phyloP scores from a whole-genome alignment of 1,139 yeast species.

The Scheffersomyces segobiensis region DNA sequence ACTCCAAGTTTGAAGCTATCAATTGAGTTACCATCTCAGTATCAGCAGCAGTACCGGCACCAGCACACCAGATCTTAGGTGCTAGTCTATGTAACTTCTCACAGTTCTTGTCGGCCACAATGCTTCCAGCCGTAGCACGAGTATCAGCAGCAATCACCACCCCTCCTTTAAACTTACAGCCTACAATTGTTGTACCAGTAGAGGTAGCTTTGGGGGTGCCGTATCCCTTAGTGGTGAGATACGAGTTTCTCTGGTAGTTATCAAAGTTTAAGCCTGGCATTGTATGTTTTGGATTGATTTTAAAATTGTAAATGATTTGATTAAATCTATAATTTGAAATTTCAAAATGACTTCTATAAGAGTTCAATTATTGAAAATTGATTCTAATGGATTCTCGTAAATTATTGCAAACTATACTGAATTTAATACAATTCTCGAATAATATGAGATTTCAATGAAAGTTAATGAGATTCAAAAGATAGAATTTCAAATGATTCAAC shows the following conservation, averaged over 20 bases:
- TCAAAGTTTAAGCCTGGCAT: constrained; percentile 95
- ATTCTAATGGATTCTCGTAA: too few relatives aligned
- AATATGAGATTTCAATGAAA: not conserved
- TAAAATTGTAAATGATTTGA: not conserved
- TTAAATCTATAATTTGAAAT: too few relatives aligned
- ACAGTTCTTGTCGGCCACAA: constrained; percentile 97
- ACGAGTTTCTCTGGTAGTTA: constrained; percentile 84
- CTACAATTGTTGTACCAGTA: constrained; percentile 98
- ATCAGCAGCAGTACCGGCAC: constrained; percentile 99
- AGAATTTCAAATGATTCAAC: not conserved
- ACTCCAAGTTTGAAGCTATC: constrained; percentile 85
- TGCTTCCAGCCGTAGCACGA: constrained; percentile 93
- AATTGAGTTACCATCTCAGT: constrained; percentile 95
- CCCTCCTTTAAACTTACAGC: constrained; percentile 88
- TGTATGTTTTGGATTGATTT: not conserved
- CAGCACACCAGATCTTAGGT: constrained; percentile 98
- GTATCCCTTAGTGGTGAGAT: constrained; percentile 68
- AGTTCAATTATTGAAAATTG: not conserved
- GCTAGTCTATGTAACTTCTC: constrained; percentile 91
- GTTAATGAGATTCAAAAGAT: not conserved
- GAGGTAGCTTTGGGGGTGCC: constrained; percentile 87
- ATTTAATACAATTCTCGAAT: not conserved
- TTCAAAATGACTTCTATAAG: not conserved
- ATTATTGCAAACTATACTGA: not conserved
- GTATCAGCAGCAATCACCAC: constrained; percentile 99